phyloP scores from a whole-genome alignment of 1,284 basidiomycete species.

The Gymnopus androsaceus region DNA sequence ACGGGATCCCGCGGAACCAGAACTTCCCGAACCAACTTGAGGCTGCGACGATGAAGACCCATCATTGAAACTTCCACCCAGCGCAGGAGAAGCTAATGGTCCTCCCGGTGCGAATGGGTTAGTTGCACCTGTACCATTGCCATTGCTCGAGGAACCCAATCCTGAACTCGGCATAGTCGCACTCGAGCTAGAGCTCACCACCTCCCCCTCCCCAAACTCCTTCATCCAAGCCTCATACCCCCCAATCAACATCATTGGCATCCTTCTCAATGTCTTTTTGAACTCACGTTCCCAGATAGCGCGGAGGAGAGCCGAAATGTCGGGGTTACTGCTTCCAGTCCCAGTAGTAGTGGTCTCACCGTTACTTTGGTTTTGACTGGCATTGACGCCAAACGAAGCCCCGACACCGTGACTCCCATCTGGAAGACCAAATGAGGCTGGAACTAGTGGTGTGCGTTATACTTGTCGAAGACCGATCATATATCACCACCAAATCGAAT shows the following conservation, averaged over 20 bases:
- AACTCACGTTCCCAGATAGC: slow-evolving; percentile 78
- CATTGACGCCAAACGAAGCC: too few species aligned
- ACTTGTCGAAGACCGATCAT: slow-evolving; percentile 76
- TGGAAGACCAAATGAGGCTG: too few species aligned
- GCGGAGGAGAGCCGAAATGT: slow-evolving; percentile 34
- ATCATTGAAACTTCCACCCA: not conserved
- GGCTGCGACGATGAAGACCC: not conserved
- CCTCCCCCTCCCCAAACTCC: slow-evolving; percentile 58
- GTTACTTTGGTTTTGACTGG: too few species aligned
- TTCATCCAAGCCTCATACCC: slow-evolving; percentile 84
- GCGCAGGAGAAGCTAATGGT: not conserved
- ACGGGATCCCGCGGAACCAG: too few species aligned
- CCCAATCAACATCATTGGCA: slow-evolving; percentile 84
- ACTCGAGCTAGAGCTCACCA: slow-evolving; percentile 24
- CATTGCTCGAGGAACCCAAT: not conserved
- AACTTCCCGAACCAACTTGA: slow-evolving; percentile 5
- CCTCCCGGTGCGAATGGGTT: slow-evolving; percentile 11
- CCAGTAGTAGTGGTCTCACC: too few species aligned
- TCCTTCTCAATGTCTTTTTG: slow-evolving; percentile 70
- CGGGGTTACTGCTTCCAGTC: not conserved
- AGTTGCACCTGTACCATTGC: not conserved
- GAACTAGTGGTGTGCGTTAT: too few species aligned
- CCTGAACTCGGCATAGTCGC: not conserved
- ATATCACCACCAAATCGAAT: slow-evolving; percentile 90
- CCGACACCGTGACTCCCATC: too few species aligned